Evolutionary conservation across 1,284 basidiomycete species (phyloP).

Genomic region (Sanghuangporus sanghuang): DNA sequence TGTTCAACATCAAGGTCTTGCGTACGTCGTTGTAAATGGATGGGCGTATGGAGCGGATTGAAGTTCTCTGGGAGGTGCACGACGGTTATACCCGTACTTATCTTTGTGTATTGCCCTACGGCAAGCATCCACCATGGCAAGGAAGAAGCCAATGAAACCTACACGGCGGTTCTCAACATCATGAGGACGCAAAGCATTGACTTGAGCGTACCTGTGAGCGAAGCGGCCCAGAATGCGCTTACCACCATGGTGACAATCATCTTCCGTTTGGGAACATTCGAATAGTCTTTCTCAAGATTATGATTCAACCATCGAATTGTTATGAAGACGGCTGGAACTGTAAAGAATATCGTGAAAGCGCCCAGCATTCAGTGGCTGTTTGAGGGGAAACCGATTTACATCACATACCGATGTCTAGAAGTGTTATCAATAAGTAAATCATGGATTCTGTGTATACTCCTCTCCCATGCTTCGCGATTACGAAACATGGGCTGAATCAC

Average conservation of each 20-base stretch:
- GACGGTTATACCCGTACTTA: neutral
- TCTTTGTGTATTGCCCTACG: neutral
- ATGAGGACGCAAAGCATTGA: neutral
- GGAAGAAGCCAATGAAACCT: constrained; percentile 24
- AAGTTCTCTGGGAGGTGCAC: constrained; percentile 2
- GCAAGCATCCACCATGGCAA: constrained; percentile 24
- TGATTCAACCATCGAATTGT: constrained; percentile 7
- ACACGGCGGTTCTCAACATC: neutral
- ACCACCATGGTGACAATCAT: constrained; percentile 14
- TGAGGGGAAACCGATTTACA: neutral
- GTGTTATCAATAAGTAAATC: neutral
- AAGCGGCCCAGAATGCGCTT: constrained; percentile 12
- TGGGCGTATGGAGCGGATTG: neutral
- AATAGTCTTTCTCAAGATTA: constrained; percentile 8
- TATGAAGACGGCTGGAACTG: constrained; percentile 7
- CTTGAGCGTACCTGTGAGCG: constrained; percentile 7
- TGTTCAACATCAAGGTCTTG: neutral
- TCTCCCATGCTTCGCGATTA: neutral
- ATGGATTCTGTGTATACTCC: neutral
- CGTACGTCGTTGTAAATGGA: constrained; percentile 4
- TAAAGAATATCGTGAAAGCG: neutral
- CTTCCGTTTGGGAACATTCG: constrained; percentile 6
- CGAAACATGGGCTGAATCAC: neutral
- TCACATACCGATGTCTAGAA: constrained; percentile 5
- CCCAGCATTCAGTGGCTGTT: neutral